Evolutionary conservation across 345 rosid genomes (phyloP), one percentile per base, ranked within the genome.

Genomic region (Hibiscus syriacus): DNA sequence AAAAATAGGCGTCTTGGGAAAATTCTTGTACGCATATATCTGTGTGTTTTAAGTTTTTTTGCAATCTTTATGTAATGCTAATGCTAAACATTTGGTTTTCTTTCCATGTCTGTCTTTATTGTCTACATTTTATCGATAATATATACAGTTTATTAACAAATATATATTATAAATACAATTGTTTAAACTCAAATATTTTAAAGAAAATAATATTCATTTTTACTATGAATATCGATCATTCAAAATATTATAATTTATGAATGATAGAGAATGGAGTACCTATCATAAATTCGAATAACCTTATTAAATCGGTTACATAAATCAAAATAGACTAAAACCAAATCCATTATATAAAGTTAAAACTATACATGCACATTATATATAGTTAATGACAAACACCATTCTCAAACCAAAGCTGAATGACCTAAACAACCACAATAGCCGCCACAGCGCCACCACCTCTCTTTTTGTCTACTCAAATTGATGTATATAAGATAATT

Each of bases 381-480:
- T 30, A 38, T 38, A 56, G 71, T 68, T 8, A 55, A 55, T 12
- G 52, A 55, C 5, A 2, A 55, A 17, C n/a, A 11, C 43, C 64
- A 4, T 55, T 68, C 25, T 16, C 53, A 68, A 41, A 55, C 71
- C 53, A 68, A 45, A 45, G 55, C 43, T 39, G 26, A 68, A 41
- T 10, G 17, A 39, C 54, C 23, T 41, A 16, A 19, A 68, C 41
- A 49, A 55, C 54, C 58, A 32, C 46, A 13, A 27, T 20, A 29
- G 10, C 55, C 64, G 54, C 64, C 64, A n/a, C 71, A 55, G 61
- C 63, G 62, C 70, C 52, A 38, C 62, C 70, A 67, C 34, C 52
- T 38, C 60, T 38, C 30, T 55, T 16, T 41, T 9, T 20, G 26
- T 50, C 71, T 55, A 68, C 63, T 49, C 10, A 68, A 4, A 43